phyloP scores from a whole-genome alignment of 2,329 filamentous ascomycete genomes.

The Pseudogymnoascus sp. region DNA sequence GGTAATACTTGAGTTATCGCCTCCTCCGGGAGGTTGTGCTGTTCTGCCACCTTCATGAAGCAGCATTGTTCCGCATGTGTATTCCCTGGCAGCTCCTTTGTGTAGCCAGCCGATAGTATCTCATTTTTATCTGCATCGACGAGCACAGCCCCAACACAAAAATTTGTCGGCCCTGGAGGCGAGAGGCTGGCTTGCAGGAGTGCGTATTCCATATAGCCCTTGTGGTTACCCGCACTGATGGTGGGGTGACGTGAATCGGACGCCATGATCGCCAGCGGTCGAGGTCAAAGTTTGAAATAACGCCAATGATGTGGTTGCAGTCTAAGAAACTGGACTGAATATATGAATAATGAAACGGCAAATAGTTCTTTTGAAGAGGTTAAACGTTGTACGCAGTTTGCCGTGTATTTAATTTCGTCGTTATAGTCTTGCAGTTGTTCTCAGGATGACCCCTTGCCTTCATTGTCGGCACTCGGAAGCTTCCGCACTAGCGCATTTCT shows the following conservation, averaged over 20 bases:
- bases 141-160: conserved; percentile 87
- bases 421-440: not conserved
- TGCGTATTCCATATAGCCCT: conserved; percentile 58
- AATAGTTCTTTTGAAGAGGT: not conserved
- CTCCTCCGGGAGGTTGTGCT: conserved; percentile 45
- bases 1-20: conserved; percentile 45
- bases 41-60: conserved; percentile 60
- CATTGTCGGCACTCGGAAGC: not conserved
- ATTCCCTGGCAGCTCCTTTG: conserved; percentile 82
- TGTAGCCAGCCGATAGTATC: conserved; percentile 77
- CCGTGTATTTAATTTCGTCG: not conserved
- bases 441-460: not conserved
- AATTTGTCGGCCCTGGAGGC: conserved; percentile 82
- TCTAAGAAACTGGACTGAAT: not conserved
- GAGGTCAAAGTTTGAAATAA: not conserved
- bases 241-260: conserved; percentile 16
- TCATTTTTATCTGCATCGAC: conserved; percentile 49
- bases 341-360: not conserved
- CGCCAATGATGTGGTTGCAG: not conserved
- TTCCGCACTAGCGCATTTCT: conserved; percentile 10
- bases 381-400: not conserved
- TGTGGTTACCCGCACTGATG: conserved; percentile 20
- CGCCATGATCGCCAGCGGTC: conserved; percentile 12
- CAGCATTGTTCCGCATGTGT: conserved; percentile 96
- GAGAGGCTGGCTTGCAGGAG: conserved; percentile 71